Evolutionary conservation across 495 filamentous ascomycete genomes (phyloP).

Genomic region (Penicillium parvum): DNA sequence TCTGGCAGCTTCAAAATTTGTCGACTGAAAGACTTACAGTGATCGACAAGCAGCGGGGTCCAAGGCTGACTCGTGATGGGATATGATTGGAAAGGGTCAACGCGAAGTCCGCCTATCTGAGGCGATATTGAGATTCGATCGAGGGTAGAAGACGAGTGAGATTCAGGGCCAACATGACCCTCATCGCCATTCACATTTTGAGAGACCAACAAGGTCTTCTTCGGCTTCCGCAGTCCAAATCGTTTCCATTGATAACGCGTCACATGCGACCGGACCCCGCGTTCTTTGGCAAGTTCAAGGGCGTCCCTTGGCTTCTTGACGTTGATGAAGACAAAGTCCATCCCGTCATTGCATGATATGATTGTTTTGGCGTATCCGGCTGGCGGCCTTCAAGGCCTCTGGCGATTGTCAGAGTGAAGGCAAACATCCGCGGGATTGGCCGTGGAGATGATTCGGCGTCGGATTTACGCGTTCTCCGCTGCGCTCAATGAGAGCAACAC

Average conservation of each 20-base stretch:
- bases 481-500: no score
- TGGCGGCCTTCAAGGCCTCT: background rate
- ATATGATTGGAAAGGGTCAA: conserved; percentile 37
- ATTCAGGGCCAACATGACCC: background rate
- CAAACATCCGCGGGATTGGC: background rate
- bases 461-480: conserved; percentile 5
- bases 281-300: conserved; percentile 24
- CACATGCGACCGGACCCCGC: conserved; percentile 28
- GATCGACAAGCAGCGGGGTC: conserved; percentile 31
- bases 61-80: conserved; percentile 25
- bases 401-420: background rate
- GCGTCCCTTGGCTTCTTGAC: conserved; percentile 25
- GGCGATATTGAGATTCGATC: conserved; percentile 7
- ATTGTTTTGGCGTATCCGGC: background rate
- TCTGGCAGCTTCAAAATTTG: background rate
- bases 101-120: conserved; percentile 32
- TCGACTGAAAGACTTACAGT: conserved; percentile 30
- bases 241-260: conserved; percentile 27
- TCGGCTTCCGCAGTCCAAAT: conserved; percentile 5
- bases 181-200: background rate
- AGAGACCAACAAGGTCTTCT: background rate
- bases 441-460: background rate
- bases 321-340: conserved; percentile 30
- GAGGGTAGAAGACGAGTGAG: background rate
- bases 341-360: background rate